phyloP scores from a whole-genome alignment of 371 early-diverging fungal species.

The Lichtheimia corymbifera region DNA sequence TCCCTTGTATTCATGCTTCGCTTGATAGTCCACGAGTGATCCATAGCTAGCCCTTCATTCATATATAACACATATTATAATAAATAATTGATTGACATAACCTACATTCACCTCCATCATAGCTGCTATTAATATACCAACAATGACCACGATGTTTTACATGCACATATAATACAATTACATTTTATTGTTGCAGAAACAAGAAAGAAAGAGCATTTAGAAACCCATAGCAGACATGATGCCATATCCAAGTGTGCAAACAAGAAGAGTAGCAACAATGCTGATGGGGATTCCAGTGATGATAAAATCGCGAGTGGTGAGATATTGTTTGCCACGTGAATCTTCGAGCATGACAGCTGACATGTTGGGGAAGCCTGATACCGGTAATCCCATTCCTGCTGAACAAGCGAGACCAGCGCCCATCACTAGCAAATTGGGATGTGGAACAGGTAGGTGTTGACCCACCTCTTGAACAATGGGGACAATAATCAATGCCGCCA shows the following conservation, averaged over 20 bases:
- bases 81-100: too few relatives aligned
- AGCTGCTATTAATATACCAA: too few relatives aligned
- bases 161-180: background rate
- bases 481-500: conserved; percentile 83
- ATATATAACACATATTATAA: too few relatives aligned
- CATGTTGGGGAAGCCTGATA: conserved; percentile 79
- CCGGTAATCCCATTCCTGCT: conserved; percentile 47
- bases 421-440: conserved; percentile 91
- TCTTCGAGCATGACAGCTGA: conserved; percentile 91
- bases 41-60: too few relatives aligned
- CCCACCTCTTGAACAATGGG: conserved; percentile 84
- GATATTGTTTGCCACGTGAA: conserved; percentile 82
- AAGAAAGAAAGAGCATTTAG: background rate
- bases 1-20: too few relatives aligned
- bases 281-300: conserved; percentile 76
- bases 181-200: background rate
- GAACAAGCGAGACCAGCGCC: conserved; percentile 52
- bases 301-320: conserved; percentile 80
- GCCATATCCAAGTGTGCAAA: conserved; percentile 74
- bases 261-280: conserved; percentile 63
- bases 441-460: conserved; percentile 69
- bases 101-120: too few relatives aligned
- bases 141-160: too few relatives aligned
- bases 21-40: too few relatives aligned
- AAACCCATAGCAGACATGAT: conserved; percentile 58